Percentiles rank a stretch among this genome's conserved stretches.
Evolutionary conservation across 208 protist species (phyloP).

Genomic region (Tritrichomonas foetus): DNA sequence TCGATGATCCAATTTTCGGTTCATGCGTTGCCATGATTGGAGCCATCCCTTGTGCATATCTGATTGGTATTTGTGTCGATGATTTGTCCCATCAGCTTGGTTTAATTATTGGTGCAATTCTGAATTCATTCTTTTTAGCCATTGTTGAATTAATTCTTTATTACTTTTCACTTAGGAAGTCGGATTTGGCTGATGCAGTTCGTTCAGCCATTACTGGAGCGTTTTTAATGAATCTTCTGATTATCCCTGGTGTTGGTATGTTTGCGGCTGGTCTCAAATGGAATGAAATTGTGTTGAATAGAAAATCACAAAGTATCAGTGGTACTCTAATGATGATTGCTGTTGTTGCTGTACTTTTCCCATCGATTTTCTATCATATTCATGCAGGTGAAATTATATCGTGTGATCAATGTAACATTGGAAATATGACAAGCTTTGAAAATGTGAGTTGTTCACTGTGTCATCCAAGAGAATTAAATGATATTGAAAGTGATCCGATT

Average conservation of each 20-base stretch:
- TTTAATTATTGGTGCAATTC: neutral
- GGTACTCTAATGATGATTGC: neutral
- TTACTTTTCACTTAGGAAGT: neutral
- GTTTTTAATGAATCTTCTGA: conserved; percentile 22
- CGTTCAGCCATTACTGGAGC: conserved; percentile 9
- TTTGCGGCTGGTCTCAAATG: conserved; percentile 16
- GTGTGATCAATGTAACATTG: neutral
- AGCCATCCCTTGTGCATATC: neutral
- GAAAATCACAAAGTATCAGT: neutral
- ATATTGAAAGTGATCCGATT: neutral
- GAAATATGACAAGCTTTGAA: neutral
- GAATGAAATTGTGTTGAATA: conserved; percentile 17
- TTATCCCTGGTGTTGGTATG: conserved; percentile 20
- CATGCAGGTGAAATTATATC: neutral
- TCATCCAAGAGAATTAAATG: neutral
- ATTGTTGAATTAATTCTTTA: conserved; percentile 1
- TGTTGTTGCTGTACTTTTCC: neutral
- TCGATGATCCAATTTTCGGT: neutral
- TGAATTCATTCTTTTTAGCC: neutral
- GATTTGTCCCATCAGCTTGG: neutral
- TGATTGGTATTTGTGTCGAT: conserved; percentile 29
- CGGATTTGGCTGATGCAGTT: neutral
- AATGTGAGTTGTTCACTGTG: neutral
- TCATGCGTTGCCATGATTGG: neutral
- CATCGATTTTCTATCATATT: conserved; percentile 16